Base-by-base conservation (phyloP, 768 basidiomycete genomes). In the Galerina sulciceps region DNA sequence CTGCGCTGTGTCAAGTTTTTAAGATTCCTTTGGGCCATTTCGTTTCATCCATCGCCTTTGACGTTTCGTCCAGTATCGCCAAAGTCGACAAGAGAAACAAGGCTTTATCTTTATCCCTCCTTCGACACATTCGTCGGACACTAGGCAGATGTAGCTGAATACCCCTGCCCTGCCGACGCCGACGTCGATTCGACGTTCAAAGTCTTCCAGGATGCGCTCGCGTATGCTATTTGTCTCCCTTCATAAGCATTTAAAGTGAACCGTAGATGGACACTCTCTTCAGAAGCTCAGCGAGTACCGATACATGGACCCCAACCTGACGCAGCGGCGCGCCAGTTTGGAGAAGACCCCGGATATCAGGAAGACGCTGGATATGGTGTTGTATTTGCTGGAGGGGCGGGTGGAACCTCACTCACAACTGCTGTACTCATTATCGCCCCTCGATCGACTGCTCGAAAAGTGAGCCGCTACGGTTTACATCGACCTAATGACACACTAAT, bases 301-400 rank as follows among this genome's bases (percentile, higher is more conserved):
- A 49, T 98, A 96, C 76, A 99, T 99, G 96, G 96, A 99, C 65
- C 76, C 85, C 14, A 95, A 87, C 69, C 79, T 96, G 48, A 78
- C 87, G 5, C 90, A 94, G 68, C 84, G 95, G 45, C 81, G 90
- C 53, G 81, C 81, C 51, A 86, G 89, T 15, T 80, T 98, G 65
- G 91, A 93, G 60, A 99, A 99, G 81, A 95, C 98, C 37, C 96
- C 96, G 0, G 97, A 99, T 72, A 94, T 99, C 68, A 85, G 85
- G 67, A 94, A 95, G 78, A 98, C 96, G 2, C 75, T 99, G 42
- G 81, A 81, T 61, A 96, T 98, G 85, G 93, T 98, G 18, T 85
- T 90, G 67, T 92, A 84, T 70, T 71, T 97, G 22, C 85, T 87
- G 62, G 85, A 88, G 59, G 76, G 87, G 67, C 80, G 89, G 64